These are phyloP conservation scores for Copromyces sp. DNA, from an alignment of 495 filamentous ascomycete genomes.

Conservation along the genomic window DNA sequence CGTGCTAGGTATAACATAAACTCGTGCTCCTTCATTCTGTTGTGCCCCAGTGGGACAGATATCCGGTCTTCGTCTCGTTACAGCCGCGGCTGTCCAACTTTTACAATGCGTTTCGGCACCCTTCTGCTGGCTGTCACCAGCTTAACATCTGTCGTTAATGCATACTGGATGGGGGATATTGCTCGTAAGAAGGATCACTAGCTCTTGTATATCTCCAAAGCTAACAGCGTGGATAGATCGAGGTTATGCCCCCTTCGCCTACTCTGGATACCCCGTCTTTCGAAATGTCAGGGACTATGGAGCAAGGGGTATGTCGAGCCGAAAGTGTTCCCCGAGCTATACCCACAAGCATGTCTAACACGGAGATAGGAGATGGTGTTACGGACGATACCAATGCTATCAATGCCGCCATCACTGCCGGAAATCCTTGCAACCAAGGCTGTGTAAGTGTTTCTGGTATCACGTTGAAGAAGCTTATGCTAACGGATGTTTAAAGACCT, in stretches of 20 bases:
- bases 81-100: background rate
- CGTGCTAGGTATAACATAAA: background rate
- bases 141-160: conserved; percentile 27
- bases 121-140: conserved; percentile 29
- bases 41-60: background rate
- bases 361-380: conserved; percentile 27
- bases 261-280: conserved; percentile 41
- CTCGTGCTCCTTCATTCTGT: conserved; percentile 5
- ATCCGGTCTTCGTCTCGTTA: background rate
- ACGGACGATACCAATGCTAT: conserved; percentile 83
- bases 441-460: conserved; percentile 29
- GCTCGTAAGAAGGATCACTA: conserved; percentile 21
- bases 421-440: conserved; percentile 68
- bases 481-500: conserved; percentile 27
- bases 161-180: conserved; percentile 36
- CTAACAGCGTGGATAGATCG: conserved; percentile 22
- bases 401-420: conserved; percentile 66
- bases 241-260: conserved; percentile 37
- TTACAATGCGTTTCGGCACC: conserved; percentile 30
- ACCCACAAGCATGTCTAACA: background rate
- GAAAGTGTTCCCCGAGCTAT: background rate
- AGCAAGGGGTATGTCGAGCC: conserved; percentile 38
- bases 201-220: background rate
- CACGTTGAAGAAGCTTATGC: background rate
- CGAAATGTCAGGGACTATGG: conserved; percentile 53